Percentiles rank a stretch among this genome's conserved stretches.
These are phyloP conservation scores for Spathaspora girioi DNA, from an alignment of 805 yeast genomes.

Conservation along the genomic window DNA sequence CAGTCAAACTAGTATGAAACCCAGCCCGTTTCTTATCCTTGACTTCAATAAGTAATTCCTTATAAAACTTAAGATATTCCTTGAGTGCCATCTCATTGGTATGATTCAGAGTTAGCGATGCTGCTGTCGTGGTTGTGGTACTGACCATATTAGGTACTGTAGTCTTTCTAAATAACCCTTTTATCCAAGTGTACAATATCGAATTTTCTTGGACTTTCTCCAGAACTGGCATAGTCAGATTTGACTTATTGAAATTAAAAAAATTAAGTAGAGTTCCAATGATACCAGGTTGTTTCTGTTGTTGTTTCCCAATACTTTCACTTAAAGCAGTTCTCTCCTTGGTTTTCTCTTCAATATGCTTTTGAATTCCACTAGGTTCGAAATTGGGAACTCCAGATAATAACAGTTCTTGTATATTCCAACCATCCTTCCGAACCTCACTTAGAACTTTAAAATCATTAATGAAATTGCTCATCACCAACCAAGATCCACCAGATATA, in stretches of 20 bases:
- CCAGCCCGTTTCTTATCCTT: constrained; percentile 50
- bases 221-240: constrained; percentile 2
- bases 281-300: not conserved
- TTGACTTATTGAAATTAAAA: constrained; percentile 1
- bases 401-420: constrained; percentile 47
- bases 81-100: constrained; percentile 5
- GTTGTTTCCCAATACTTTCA: not conserved
- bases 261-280: constrained; percentile 1
- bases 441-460: constrained; percentile 25
- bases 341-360: constrained; percentile 1
- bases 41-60: constrained; percentile 51
- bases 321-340: not conserved
- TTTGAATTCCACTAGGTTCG: constrained; percentile 23
- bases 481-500: constrained; percentile 73
- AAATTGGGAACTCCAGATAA: constrained; percentile 57
- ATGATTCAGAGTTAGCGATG: not conserved
- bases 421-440: constrained; percentile 16
- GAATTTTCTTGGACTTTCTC: constrained; percentile 1
- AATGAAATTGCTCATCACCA: constrained; percentile 44
- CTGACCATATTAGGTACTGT: not conserved
- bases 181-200: constrained; percentile 1
- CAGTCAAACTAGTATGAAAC: constrained; percentile 56
- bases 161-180: not conserved
- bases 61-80: constrained; percentile 44
- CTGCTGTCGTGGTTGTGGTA: not conserved